Base-by-base conservation (phyloP, 306 rosid species). In the Acacia acuminata region DNA sequence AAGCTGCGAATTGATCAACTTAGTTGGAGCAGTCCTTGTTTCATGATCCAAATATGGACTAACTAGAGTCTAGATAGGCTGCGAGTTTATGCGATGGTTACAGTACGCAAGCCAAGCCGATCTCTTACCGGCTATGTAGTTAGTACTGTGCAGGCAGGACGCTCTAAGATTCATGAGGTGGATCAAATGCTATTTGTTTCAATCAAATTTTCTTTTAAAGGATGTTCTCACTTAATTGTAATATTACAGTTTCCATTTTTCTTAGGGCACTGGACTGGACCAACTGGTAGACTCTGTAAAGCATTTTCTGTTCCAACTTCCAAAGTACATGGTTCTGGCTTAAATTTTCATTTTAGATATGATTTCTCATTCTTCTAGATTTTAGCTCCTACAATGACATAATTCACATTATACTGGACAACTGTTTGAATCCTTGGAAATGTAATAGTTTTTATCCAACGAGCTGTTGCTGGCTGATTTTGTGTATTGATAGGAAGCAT, bases 1-100 rank as follows among this genome's bases (percentile, higher is more conserved):
- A 60, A 40, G 20, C 83, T 11, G 43, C 75, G 36, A 84, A 75
- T 85, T 86, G 88, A 88, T 85, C 77, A 65, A 73, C 74, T 8
- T 74, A 4, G 42, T 73, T n/a, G n/a, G n/a, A n/a, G n/a, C n/a
- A n/a, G n/a, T n/a, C n/a, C n/a, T n/a, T n/a, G n/a, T 73, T 65
- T 25, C 79, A 71, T n/a, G 65, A 72, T 78, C 60, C 55, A 43
- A 71, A 68, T 48, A 73, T 48, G 44, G 74, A 74, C n/a, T 56
- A n/a, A 27, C 77, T 50, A 65, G 67, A 56, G 24, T n/a, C 27
- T n/a, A 7, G 10, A 14, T 48, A 14, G 14, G 19, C 53, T 48
- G 53, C 53, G 42, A 48, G 7, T 48, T 48, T 15, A 48, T 48
- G 4, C n/a, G 27, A 22, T 22, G 32, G 0, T 58, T 58, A 22